These are phyloP conservation scores for Dendrostoma leiphaemia DNA, from an alignment of 2,329 filamentous ascomycete genomes.

Conservation along the genomic window DNA sequence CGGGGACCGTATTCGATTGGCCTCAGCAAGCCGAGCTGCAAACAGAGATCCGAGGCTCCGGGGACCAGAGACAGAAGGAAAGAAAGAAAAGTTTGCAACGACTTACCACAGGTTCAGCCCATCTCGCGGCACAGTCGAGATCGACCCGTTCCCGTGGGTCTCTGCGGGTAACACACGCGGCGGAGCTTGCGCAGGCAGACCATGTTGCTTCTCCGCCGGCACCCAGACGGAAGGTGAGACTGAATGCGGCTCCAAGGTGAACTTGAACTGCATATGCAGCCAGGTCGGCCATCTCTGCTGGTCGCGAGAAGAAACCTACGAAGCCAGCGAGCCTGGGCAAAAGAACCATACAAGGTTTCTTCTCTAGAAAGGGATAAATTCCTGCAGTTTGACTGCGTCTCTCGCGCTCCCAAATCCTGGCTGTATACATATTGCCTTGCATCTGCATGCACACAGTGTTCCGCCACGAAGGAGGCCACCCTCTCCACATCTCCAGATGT, in stretches of 20 bases:
- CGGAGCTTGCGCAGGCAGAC: too few species aligned
- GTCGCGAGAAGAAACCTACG: background rate
- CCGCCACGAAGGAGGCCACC: background rate
- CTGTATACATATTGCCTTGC: background rate
- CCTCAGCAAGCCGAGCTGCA: background rate
- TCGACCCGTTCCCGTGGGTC: background rate
- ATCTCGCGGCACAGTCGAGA: background rate
- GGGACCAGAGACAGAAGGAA: too few species aligned
- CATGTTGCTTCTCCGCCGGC: too few species aligned
- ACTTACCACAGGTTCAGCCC: background rate
- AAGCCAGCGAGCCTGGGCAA: too few species aligned
- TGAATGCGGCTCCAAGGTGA: background rate
- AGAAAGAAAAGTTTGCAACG: background rate
- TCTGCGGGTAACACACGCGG: background rate
- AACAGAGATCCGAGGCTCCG: background rate
- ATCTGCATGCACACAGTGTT: too few species aligned
- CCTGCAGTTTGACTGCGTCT: background rate
- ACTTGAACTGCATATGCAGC: background rate
- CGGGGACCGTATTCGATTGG: constrained; percentile 1
- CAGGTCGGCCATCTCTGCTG: background rate
- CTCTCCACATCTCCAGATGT: background rate
- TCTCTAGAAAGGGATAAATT: background rate
- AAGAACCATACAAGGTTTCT: too few species aligned
- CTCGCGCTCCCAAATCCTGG: background rate
- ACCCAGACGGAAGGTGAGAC: too few species aligned